phyloP scores from a whole-genome alignment of 202 grass and related monocot genomes.

The Alloteropsis angusta region DNA sequence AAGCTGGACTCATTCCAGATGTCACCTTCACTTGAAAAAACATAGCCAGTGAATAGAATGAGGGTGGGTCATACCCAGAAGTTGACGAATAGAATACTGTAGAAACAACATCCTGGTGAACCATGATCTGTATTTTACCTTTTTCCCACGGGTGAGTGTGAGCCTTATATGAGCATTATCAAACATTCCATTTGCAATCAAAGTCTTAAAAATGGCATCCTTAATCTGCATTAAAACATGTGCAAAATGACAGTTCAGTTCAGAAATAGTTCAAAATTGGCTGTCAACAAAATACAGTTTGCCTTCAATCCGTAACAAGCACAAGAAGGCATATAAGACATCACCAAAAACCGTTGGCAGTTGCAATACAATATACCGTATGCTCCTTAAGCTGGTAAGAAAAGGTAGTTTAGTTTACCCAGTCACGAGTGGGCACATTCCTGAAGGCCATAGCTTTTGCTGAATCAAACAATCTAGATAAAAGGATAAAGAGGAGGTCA shows the following conservation, averaged over 20 bases:
- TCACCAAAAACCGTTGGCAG: background rate
- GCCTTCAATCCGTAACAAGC: background rate
- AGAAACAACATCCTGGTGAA: conserved; percentile 14
- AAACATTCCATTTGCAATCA: conserved; percentile 90
- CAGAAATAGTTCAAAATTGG: conserved; percentile 4
- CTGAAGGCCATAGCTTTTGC: conserved; percentile 91
- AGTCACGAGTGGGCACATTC: conserved; percentile 74
- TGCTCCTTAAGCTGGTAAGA: background rate
- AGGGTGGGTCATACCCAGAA: background rate
- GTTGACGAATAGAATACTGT: conserved; percentile 6
- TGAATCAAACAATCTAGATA: conserved; percentile 82
- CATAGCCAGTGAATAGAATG: conserved; percentile 25
- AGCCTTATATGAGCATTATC: conserved; percentile 93
- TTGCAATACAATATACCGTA: conserved; percentile 14
- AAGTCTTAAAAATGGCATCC: conserved; percentile 85
- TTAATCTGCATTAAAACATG: conserved; percentile 62
- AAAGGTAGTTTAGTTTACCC: conserved; percentile 51
- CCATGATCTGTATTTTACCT: conserved; percentile 40
- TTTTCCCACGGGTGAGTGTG: conserved; percentile 87
- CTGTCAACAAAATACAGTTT: background rate
- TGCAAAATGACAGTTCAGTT: background rate
- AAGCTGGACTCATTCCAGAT: conserved; percentile 95
- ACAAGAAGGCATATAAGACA: background rate
- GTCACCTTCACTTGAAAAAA: conserved; percentile 66
- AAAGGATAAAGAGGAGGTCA: conserved; percentile 7